Conservation (phyloP, 495 filamentous ascomycete species). For the Friedmanniomyces simplex region DNA sequence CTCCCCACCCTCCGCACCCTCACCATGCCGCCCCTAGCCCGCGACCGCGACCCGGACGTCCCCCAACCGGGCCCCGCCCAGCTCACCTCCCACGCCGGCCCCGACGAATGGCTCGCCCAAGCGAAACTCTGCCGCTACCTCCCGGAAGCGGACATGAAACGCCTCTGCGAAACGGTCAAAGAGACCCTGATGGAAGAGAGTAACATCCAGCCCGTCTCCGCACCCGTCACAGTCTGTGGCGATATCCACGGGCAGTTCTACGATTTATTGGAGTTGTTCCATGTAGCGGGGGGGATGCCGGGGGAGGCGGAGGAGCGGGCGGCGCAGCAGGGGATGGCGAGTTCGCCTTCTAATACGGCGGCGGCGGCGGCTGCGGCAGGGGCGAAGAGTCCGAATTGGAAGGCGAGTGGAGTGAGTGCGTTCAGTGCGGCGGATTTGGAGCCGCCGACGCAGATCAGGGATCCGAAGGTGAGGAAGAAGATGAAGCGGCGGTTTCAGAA, state of each 20-base stretch:
- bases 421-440: slow-evolving; percentile 76
- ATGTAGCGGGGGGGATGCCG: slow-evolving; percentile 91
- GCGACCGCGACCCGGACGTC: slow-evolving; percentile 38
- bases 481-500: slow-evolving; percentile 43
- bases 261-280: slow-evolving; percentile 92
- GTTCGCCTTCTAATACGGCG: background rate
- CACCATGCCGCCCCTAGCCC: slow-evolving; percentile 7
- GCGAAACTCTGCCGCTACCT: slow-evolving; percentile 96
- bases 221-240: slow-evolving; percentile 95
- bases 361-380: too few relatives aligned
- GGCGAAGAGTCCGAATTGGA: slow-evolving; percentile 15
- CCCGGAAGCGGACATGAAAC: slow-evolving; percentile 93
- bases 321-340: background rate
- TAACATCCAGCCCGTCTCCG: slow-evolving; percentile 91
- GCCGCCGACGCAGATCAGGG: slow-evolving; percentile 73
- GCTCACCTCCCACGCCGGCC: slow-evolving; percentile 65
- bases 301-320: slow-evolving; percentile 57
- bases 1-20: slow-evolving; percentile 1
- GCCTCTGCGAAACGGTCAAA: slow-evolving; percentile 96
- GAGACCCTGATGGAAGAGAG: slow-evolving; percentile 99
- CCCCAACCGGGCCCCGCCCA: slow-evolving; percentile 87
- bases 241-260: slow-evolving; percentile 99
- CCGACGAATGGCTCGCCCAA: slow-evolving; percentile 93
- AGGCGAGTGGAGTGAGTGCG: slow-evolving; percentile 29
- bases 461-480: slow-evolving; percentile 72